Evolutionary conservation across 192 early-diverging fungal species (phyloP).

Genomic region (Endogone sp.): DNA sequence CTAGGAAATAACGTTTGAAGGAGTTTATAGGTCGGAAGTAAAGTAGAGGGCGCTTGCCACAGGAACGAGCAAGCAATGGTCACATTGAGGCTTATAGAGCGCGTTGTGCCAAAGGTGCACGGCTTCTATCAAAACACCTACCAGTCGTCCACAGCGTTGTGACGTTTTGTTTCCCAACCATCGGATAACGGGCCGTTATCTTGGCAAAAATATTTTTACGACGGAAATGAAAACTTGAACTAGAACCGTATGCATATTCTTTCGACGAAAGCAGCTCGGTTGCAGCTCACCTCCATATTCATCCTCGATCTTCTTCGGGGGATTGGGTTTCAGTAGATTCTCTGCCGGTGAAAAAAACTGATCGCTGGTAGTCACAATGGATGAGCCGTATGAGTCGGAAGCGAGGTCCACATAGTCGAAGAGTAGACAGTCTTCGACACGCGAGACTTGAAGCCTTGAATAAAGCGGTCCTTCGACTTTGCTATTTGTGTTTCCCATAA

Average conservation of each 20-base stretch:
- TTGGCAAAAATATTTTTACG: not conserved
- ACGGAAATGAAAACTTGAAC: no score
- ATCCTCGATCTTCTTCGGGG: conserved; percentile 8
- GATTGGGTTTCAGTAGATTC: conserved; percentile 12
- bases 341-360: conserved; percentile 9
- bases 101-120: no score
- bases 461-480: conserved; percentile 2
- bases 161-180: conserved; percentile 14
- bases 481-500: conserved; percentile 11
- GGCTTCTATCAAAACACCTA: no score
- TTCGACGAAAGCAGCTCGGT: no score
- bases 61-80: no score
- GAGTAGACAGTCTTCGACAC: conserved; percentile 10
- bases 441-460: conserved; percentile 2
- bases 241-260: conserved; percentile 4
- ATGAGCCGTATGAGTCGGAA: conserved; percentile 5
- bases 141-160: conserved; percentile 3
- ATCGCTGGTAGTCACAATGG: conserved; percentile 5
- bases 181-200: not conserved
- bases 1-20: conserved; percentile 5
- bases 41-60: no score
- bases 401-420: conserved; percentile 17
- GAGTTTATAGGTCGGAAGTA: not conserved
- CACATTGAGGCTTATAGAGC: no score
- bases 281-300: conserved; percentile 7